Percentiles rank a stretch among this genome's conserved stretches.
Conservation (phyloP, 805 yeast genomes). For the Saccharomycopsis microspora region DNA sequence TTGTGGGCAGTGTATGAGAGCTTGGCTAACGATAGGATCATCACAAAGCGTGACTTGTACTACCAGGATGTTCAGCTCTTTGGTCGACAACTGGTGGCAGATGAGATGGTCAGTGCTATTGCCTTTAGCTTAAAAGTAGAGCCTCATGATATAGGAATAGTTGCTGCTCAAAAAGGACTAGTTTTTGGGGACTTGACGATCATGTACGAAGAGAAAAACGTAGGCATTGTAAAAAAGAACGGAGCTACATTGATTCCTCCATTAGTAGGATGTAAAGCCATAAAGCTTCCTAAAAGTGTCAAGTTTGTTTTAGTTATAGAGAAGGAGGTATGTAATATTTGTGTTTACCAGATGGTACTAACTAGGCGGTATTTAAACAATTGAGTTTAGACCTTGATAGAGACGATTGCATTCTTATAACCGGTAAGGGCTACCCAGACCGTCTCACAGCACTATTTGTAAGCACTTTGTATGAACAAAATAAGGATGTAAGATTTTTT, state of each 20-base stretch:
- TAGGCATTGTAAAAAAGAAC: constrained; percentile 4
- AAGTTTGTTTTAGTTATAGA: constrained; percentile 34
- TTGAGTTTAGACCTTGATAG: constrained; percentile 23
- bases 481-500: constrained; percentile 22
- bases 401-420: constrained; percentile 28
- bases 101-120: constrained; percentile 28
- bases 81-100: constrained; percentile 31
- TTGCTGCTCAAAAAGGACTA: constrained; percentile 14
- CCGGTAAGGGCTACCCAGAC: constrained; percentile 70
- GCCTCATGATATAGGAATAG: constrained; percentile 32
- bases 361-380: constrained; percentile 21
- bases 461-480: constrained; percentile 1
- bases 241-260: constrained; percentile 30
- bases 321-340: constrained; percentile 27
- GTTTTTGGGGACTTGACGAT: constrained; percentile 27
- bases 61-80: constrained; percentile 51
- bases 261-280: constrained; percentile 19
- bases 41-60: constrained; percentile 45
- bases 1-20: constrained; percentile 13
- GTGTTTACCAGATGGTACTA: not conserved
- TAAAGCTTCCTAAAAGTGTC: constrained; percentile 7
- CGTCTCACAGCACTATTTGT: constrained; percentile 37
- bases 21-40: constrained; percentile 10
- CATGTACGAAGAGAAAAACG: constrained; percentile 4
- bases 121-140: constrained; percentile 28